Evolutionary conservation across 495 filamentous ascomycete genomes (phyloP), one percentile per base, ranked within the genome.

Genomic region (Cudoniella acicularis): DNA sequence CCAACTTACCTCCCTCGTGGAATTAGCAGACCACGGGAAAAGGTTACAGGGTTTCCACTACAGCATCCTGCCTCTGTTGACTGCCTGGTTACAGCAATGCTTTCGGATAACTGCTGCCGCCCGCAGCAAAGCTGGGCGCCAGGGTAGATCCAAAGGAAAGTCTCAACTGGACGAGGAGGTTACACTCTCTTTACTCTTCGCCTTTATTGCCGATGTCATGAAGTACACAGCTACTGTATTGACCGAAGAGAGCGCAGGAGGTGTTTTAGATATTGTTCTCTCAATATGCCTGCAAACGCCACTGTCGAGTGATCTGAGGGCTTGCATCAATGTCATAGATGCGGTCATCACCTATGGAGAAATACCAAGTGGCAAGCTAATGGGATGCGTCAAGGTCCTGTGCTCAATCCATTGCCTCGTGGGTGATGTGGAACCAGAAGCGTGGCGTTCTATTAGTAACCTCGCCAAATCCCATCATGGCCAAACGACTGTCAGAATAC

Each of bases 151-250:
- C 8, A 87, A 84, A 60, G 67, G 72, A 0, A 67, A 75, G 21
- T 71, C 71, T 40, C 69, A 71, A 17, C 74, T 79, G 36, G 78
- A 78, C 48, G 89, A 92, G 62, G 89, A 90, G 60, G 81, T 79
- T 47, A 83, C 82, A 62, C 73, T 96, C 40, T 77, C 77, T 45
- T 79, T 84, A 55, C 73, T 95, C 6, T 88, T 96, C 64, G 76
- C 81, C 49, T 88, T 91, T 48, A 79, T 89, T 24, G 83, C 84
- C n/a, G 85, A 91, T 65, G 74, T 94, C 58, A 86, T 94, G 71
- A 92, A 87, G 63, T 87, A 93, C 72, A 93, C 91, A 70, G 87
- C 87, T 69, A 89, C 86, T 57, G 80, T 86, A 25, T 87, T 91
- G 41, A 79, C 80, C 40, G 83, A 88, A 50, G 77, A 79, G 24